phyloP scores from a whole-genome alignment of 1,284 basidiomycete genomes.

The Salmacisia buchloeana region DNA sequence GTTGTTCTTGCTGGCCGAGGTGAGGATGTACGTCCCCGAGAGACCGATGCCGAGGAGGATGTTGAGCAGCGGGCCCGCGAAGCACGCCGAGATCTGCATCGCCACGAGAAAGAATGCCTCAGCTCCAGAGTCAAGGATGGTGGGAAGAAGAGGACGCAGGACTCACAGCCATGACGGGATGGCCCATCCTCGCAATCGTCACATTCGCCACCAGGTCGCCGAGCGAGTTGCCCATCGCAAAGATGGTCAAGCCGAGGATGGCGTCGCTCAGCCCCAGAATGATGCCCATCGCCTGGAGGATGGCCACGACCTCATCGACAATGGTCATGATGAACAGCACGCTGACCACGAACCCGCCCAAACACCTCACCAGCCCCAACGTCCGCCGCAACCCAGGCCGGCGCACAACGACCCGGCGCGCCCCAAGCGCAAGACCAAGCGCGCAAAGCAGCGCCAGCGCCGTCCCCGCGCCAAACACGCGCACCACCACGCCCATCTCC shows the following conservation, averaged over 20 bases:
- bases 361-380: constrained; percentile 23
- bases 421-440: constrained; percentile 9
- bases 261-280: constrained; percentile 94
- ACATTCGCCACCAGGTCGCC: constrained; percentile 96
- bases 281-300: constrained; percentile 72
- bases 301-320: constrained; percentile 44
- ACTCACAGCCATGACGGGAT: constrained; percentile 48
- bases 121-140: neutral
- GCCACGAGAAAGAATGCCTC: neutral
- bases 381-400: neutral
- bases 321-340: constrained; percentile 48
- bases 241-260: constrained; percentile 86
- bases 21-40: constrained; percentile 56
- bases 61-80: constrained; percentile 93
- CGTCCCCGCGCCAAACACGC: constrained; percentile 11
- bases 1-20: too few species aligned
- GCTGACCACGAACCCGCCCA: constrained; percentile 37
- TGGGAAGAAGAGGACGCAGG: constrained; percentile 23
- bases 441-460: constrained; percentile 13
- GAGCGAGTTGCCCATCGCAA: constrained; percentile 90
- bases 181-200: constrained; percentile 57
- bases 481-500: constrained; percentile 14
- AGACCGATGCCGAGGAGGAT: constrained; percentile 83
- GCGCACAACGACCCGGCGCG: neutral
- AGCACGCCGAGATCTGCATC: constrained; percentile 82